Conservation (phyloP, 306 rosid genomes). For the Cyclanthera cordifolia region DNA sequence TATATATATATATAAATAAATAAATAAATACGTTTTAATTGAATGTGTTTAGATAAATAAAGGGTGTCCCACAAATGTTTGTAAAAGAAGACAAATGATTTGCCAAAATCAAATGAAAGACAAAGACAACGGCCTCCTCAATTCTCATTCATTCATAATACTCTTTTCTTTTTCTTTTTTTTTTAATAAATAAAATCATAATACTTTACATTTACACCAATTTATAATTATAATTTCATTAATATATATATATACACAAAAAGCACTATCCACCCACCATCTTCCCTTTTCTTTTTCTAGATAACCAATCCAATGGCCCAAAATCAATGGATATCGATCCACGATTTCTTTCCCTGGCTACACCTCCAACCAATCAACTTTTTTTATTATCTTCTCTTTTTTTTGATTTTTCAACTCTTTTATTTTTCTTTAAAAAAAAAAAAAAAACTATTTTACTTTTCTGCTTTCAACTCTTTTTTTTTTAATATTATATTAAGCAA, state of each 20-base stretch:
- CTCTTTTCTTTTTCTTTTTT: no score
- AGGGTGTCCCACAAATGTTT: not conserved
- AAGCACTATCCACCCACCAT: not conserved
- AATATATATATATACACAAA: no score
- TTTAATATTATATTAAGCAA: no score
- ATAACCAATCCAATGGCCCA: not conserved
- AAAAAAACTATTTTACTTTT: not conserved
- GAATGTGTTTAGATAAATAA: not conserved
- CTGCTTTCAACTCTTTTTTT: not conserved
- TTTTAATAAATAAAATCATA: no score
- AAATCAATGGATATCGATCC: not conserved
- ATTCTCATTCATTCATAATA: not conserved
- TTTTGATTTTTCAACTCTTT: not conserved
- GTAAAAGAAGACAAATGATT: not conserved
- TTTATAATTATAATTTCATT: no score
- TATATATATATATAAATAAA: no score
- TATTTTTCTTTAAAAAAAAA: not conserved
- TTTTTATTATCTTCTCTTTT: not conserved
- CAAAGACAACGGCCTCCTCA: not conserved
- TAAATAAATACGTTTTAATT: not conserved
- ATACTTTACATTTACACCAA: no score
- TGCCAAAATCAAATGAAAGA: conserved; percentile 1
- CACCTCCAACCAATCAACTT: not conserved
- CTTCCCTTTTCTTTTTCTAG: not conserved
- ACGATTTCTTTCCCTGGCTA: not conserved